Evolutionary conservation across 78 protist species (phyloP), one percentile per base, ranked within the genome.

Genomic region (Cavenderia fasciculata): DNA sequence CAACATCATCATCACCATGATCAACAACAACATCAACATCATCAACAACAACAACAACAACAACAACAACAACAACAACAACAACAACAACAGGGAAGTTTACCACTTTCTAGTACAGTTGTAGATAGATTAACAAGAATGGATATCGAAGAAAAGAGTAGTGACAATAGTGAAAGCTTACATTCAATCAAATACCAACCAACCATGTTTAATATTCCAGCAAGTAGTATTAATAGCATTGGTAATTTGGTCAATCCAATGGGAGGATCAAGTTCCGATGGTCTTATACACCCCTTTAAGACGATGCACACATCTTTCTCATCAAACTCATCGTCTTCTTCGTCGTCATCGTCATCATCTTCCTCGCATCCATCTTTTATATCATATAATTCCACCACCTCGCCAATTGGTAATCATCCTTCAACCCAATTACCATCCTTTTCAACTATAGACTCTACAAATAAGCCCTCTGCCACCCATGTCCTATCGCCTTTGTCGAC

Each of bases 131-230:
- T 77, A 34, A 77, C 74, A 34, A 61, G 59, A 51, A 77, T 77
- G 87, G 87, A 77, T 49, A 77, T 77, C 10, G 87, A 77, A 23
- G 87, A 77, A 51, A 77, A 77, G 27, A 29, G 65, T 40, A 47
- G 36, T 36, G 41, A 27, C 3, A 46, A 46, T 21, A 27, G 19
- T 6, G n/a, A 5, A 54, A 43, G 59, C 21, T 29, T 44, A 4
- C 43, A 75, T 31, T 40, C 56, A 34, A 29, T 18, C 19, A n/a
- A 49, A 61, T 52, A 59, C 4, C 29, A 38, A 12, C 33, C 46
- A 0, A 49, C 68, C 12, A 1, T 31, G 38, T 59, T 61, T 14
- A 52, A 63, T 46, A 57, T 77, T 5, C 29, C 72, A 1, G 56
- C 87, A 21, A 77, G 70, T 33, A 77, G 63, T 77, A n/a, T 77